Base-by-base conservation (phyloP, 768 basidiomycete genomes). In the Phanerochaete sordida region DNA sequence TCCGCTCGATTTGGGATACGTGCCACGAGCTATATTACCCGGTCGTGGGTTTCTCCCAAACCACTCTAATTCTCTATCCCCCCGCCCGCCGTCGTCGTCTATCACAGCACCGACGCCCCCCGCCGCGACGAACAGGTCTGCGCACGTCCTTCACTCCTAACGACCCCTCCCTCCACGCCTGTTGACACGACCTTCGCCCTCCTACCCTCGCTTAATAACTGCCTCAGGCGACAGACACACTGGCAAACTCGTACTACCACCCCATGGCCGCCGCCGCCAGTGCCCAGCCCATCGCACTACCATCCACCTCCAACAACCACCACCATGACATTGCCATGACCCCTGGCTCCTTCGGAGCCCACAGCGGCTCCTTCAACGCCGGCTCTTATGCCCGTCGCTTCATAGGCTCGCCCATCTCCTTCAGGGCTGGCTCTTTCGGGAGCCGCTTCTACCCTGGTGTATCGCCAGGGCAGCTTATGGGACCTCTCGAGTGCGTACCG, bases 371-470 rank as follows among this genome's bases (percentile, higher is more conserved):
- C 3, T 86, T 88, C 72, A 87, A 86, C 67, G 79, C 86, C 19
- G 81, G 85, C 3, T 85, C 85, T 0, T 90, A 86, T 75, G 83
- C 84, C 30, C 76, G 85, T 33, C 81, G 86, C 65, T 85, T 88
- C 69, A 76, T 90, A 7, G 86, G 87, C 56, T 90, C 88, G 0
- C 88, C 89, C 46, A 76, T 87, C 54, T 90, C 89, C 3, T 91
- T 86, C 82, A 79, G 84, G 5, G 77, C 81, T 0, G 84, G 84
- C 33, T 88, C 87, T 0, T 89, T 84, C 60, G 86, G 86, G 0
- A 82, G 79, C 27, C 76, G 85, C 9, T 81, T 87, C 70, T 83
- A 84, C 50, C 82, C 84, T 13, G 84, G 85, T 30, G 82, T 84
- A 45, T 85, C 84, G 0, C 86, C 85, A 2, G 84, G 81, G 0